A percentile compares a stretch with the other conserved stretches of the same genome.
Evolutionary conservation across 2,329 filamentous ascomycete species (phyloP).

Genomic region (Sporothrix dimorphospora): DNA sequence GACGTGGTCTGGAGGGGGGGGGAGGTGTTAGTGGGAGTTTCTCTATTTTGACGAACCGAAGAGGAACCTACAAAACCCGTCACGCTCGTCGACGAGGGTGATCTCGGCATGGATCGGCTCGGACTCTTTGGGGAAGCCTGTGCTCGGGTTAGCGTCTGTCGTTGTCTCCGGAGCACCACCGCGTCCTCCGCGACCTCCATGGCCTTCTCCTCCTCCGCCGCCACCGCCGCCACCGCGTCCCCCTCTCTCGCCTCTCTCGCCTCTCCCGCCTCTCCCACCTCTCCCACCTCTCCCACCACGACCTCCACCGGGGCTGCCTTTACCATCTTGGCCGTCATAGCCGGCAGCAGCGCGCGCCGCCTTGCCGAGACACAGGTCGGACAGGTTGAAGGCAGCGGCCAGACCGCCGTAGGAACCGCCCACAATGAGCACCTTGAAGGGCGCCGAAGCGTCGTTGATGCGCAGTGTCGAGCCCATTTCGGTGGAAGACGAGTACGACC

Average conservation of each 20-base stretch:
- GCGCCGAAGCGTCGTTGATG: slow-evolving; percentile 33
- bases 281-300: background rate
- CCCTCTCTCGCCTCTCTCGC: background rate
- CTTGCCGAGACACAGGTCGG: slow-evolving; percentile 65
- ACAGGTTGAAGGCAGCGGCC: slow-evolving; percentile 65
- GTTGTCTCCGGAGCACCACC: background rate
- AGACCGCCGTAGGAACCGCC: slow-evolving; percentile 76
- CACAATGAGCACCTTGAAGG: slow-evolving; percentile 64
- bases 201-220: background rate
- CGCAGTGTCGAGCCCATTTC: slow-evolving; percentile 28
- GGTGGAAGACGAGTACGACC: background rate
- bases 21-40: too few species aligned
- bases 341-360: slow-evolving; percentile 49
- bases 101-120: slow-evolving; percentile 62
- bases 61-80: slow-evolving; percentile 71
- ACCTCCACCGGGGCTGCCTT: background rate
- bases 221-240: background rate
- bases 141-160: background rate
- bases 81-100: slow-evolving; percentile 76
- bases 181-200: background rate
- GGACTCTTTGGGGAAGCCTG: background rate
- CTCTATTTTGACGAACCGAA: too few species aligned
- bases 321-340: slow-evolving; percentile 34
- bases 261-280: background rate
- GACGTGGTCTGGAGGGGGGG: slow-evolving; percentile 74